Percentiles rank a stretch among this genome's conserved stretches.
Evolutionary conservation across 2,329 filamentous ascomycete genomes (phyloP).

Genomic region (Ramichloridium luteum): DNA sequence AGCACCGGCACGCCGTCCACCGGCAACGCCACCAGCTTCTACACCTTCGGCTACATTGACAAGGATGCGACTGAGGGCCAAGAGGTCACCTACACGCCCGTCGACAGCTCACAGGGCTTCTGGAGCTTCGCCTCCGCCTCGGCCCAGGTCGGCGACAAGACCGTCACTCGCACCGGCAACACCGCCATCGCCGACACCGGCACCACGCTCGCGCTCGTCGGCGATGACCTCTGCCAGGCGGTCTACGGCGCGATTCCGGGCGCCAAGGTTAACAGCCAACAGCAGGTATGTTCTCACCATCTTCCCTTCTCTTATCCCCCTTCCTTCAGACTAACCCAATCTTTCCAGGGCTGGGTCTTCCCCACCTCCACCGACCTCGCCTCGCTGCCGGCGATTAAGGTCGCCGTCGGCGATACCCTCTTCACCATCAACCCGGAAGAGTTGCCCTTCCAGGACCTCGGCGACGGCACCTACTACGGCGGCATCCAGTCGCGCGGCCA

Average conservation of each 20-base stretch:
- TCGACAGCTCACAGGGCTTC: constrained; percentile 55
- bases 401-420: constrained; percentile 50
- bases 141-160: constrained; percentile 23
- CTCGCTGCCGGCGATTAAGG: constrained; percentile 47
- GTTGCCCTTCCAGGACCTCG: constrained; percentile 45
- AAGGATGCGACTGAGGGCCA: constrained; percentile 40
- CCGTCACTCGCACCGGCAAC: constrained; percentile 49
- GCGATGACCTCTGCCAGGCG: constrained; percentile 46
- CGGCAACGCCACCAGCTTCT: constrained; percentile 36
- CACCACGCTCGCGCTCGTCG: constrained; percentile 54
- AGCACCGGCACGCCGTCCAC: constrained; percentile 1
- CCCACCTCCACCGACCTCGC: constrained; percentile 41
- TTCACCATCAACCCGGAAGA: constrained; percentile 53
- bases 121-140: constrained; percentile 53
- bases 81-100: constrained; percentile 39
- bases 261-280: constrained; percentile 25
- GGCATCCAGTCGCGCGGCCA: constrained; percentile 52
- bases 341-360: constrained; percentile 46
- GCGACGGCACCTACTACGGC: constrained; percentile 47
- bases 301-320: no score
- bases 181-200: constrained; percentile 60
- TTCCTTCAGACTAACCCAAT: no score
- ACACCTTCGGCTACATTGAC: constrained; percentile 63
- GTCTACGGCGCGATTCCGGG: constrained; percentile 54
- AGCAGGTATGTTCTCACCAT: no score